Evolutionary conservation across 805 yeast species (phyloP), one percentile per base, ranked within the genome.

Genomic region (Tetrapisispora iriomotensis): DNA sequence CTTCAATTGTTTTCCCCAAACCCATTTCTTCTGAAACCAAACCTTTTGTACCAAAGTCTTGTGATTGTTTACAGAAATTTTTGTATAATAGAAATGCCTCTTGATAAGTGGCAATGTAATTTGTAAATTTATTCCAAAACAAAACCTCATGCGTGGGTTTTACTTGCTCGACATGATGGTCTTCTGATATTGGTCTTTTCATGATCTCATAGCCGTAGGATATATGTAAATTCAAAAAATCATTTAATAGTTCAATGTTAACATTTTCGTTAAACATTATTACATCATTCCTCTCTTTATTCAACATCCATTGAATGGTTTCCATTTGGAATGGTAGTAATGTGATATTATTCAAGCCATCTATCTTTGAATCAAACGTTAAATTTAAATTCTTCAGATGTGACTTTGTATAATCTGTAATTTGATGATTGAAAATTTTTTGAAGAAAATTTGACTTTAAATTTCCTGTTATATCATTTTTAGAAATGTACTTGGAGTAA

Each of bases 1-100:
- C 67, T 56, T 92, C 98, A 4, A 92, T 77, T 0, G 98, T 90
- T 54, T 92, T 92, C 0, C 98, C 98, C 7, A 92, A 68, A 0
- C 98, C 98, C 98, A 92, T 92, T 59, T 92, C 98, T 52, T 90
- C 98, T 1, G 92, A 82, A 25, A 92, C 58, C 7, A 92, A 62
- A 0, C 94, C 96, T 37, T 70, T 47, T 3, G 59, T 58, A 7
- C 53, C 47, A 25, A 32, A 23, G 19, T 14, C 15, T 8, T 15
- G 15, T 19, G 29, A 25, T 8, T 29, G 14, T 6, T 37, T 19
- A 9, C 23, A 15, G 5, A 43, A 37, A 4, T 34, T 25, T 12
- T 34, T 32, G 32, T 43, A 46, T 8, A 58, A 30, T 10, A 40
- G 26, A 23, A 41, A 38, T 4, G 57, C 58, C 12, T 47, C 48